Evolutionary conservation across 208 protist species (phyloP), one percentile per base, ranked within the genome.

Genomic region (Crithidia sp.): DNA sequence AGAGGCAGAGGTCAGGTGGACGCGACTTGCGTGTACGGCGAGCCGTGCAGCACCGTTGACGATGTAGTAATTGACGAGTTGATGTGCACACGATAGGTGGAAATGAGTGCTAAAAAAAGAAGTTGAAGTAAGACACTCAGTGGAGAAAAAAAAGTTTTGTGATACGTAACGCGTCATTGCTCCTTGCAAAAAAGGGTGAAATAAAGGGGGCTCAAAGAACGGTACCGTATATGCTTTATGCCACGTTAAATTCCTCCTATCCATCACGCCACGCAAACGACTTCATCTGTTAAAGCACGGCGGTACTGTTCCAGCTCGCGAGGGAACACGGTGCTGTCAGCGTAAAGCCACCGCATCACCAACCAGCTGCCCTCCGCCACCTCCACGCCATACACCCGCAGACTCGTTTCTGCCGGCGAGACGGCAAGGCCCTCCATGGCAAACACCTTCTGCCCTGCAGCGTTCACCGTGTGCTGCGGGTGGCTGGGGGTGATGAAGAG

Each of bases 221-320:
- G 12, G 6, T 5, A 28, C 44, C 9, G 3, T 41, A 12, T 56
- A 45, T 54, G 37, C 4, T 56, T 67, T 1, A 28, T 1, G 28
- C 28, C 28, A 28, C 28, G 28, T 1, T 28, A 28, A 28, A 28
- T 28, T 56, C n/a, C 62, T 60, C 47, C 41, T 58, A n/a, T 67
- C 36, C 67, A 28, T 28, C 28, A 28, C 28, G 28, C 28, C 28
- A 28, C 28, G 49, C 63, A 66, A 3, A 64, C 37, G 8, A 78
- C 70, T 0, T 50, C 66, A 6, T 84, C 71, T 45, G 85, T 45
- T 13, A 89, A 72, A 2, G 70, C 67, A 3, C 81, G 52, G 37
- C 82, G 60, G 69, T 90, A 92, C 54, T 74, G 69, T 36, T 87
- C 71, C 47, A 92, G 66, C 41, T 83, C 78, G 10, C 58, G 61